These are phyloP conservation scores for Pythium myriotylum DNA, from an alignment of 352 stramenopile genomes.

Conservation along the genomic window DNA sequence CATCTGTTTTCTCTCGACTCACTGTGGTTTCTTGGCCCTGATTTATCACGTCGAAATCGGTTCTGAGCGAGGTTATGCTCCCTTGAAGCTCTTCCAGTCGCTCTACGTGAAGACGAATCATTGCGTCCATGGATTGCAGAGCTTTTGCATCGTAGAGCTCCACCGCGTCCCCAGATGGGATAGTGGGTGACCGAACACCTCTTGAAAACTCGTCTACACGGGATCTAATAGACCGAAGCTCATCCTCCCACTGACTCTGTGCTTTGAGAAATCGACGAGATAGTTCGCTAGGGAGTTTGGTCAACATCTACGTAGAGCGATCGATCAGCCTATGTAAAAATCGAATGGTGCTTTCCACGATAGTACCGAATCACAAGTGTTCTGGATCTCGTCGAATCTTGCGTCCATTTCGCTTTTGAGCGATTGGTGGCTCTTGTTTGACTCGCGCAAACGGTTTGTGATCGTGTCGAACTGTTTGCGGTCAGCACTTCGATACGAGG, in stretches of 20 bases:
- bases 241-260: constrained; percentile 42
- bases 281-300: constrained; percentile 55
- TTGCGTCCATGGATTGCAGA: constrained; percentile 25
- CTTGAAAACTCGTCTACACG: constrained; percentile 34
- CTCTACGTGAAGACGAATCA: constrained; percentile 15
- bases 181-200: constrained; percentile 10
- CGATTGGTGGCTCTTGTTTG: constrained; percentile 41
- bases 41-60: constrained; percentile 11
- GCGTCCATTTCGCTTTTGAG: constrained; percentile 50
- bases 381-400: constrained; percentile 43
- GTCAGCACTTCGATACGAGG: constrained; percentile 44
- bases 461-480: constrained; percentile 65
- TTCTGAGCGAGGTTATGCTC: background rate
- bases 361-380: constrained; percentile 41
- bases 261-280: constrained; percentile 50
- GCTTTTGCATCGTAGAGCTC: constrained; percentile 19
- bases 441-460: constrained; percentile 58
- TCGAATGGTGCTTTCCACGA: too few relatives aligned
- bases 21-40: constrained; percentile 20
- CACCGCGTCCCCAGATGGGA: constrained; percentile 17
- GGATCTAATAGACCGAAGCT: constrained; percentile 39
- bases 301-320: constrained; percentile 38
- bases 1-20: too few relatives aligned
- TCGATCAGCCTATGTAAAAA: too few relatives aligned
- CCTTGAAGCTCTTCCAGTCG: constrained; percentile 16